A percentile compares a stretch with the other conserved stretches of the same genome.
phyloP scores from a whole-genome alignment of 129 eudicot genomes.

The Arctium minus region DNA sequence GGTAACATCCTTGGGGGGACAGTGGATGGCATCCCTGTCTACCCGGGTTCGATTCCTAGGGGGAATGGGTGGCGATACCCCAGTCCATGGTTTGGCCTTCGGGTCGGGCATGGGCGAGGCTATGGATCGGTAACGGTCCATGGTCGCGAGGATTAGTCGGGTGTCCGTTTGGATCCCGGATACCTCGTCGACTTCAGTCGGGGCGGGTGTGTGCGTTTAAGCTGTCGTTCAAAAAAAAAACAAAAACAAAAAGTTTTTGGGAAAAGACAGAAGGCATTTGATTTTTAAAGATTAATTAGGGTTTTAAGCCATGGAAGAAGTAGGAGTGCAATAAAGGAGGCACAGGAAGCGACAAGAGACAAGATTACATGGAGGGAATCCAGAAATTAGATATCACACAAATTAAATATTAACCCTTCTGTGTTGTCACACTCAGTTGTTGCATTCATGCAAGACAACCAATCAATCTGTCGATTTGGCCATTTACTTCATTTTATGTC shows the following conservation, averaged over 20 bases:
- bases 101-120: too few species aligned
- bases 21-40: too few species aligned
- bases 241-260: background rate
- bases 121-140: too few species aligned
- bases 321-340: constrained; percentile 24
- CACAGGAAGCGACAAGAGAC: constrained; percentile 34
- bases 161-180: too few species aligned
- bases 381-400: constrained; percentile 36
- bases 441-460: constrained; percentile 82
- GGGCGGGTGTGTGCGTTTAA: too few species aligned
- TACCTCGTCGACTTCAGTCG: too few species aligned
- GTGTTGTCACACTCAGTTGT: constrained; percentile 65
- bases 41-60: too few species aligned
- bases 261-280: background rate
- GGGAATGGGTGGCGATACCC: too few species aligned
- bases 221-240: too few species aligned
- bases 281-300: constrained; percentile 8
- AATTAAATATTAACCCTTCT: constrained; percentile 27
- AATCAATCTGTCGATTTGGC: constrained; percentile 56
- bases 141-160: too few species aligned
- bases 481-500: constrained; percentile 31
- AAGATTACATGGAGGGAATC: constrained; percentile 44
- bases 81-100: too few species aligned
- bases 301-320: constrained; percentile 8
- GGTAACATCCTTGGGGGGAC: too few species aligned